Evolutionary conservation across 345 rosid species (phyloP).

Genomic region (Clarkia xantiana): DNA sequence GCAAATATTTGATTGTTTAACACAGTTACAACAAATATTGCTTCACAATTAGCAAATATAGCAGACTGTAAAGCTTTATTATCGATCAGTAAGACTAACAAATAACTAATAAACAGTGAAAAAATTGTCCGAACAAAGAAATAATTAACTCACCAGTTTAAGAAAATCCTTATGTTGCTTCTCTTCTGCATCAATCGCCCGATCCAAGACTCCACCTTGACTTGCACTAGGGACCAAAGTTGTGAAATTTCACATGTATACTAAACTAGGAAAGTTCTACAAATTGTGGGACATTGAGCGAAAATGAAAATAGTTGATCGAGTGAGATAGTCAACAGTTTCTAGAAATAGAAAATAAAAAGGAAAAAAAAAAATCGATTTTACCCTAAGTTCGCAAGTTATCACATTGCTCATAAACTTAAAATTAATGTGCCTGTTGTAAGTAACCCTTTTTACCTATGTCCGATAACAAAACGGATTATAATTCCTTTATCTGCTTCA

Average conservation of each 20-base stretch:
- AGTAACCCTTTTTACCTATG: background rate
- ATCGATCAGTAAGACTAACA: too few species aligned
- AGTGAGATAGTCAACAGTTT: too few species aligned
- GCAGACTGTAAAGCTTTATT: too few species aligned
- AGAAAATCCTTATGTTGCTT: slow-evolving; percentile 54
- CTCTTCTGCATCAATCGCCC: slow-evolving; percentile 56
- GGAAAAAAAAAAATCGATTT: background rate
- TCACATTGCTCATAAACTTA: background rate
- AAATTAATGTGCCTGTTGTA: background rate
- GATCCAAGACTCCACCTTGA: slow-evolving; percentile 57
- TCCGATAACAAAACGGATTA: background rate
- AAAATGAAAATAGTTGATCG: background rate
- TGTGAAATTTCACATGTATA: too few species aligned
- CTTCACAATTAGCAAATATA: too few species aligned
- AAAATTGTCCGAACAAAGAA: too few species aligned
- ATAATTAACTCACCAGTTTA: slow-evolving; percentile 32
- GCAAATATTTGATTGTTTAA: too few species aligned
- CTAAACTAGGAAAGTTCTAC: too few species aligned
- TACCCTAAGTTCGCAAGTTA: background rate
- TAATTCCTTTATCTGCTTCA: background rate
- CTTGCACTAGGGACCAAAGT: slow-evolving; percentile 29
- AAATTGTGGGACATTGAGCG: too few species aligned
- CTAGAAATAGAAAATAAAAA: too few species aligned
- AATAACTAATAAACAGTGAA: too few species aligned
- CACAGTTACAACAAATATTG: too few species aligned